These are phyloP conservation scores for Vigna hirtella DNA, from an alignment of 306 rosid species.

Conservation along the genomic window DNA sequence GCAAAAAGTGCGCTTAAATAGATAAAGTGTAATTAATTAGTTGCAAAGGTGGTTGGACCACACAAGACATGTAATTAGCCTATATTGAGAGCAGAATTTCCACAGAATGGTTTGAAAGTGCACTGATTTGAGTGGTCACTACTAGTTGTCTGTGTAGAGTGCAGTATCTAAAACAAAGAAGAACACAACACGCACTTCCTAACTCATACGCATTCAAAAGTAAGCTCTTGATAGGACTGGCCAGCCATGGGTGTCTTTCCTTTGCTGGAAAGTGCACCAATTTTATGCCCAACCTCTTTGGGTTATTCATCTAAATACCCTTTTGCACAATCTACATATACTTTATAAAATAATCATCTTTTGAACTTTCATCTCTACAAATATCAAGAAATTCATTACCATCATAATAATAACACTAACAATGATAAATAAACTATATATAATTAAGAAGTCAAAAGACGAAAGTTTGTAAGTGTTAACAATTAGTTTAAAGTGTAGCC, in stretches of 20 bases:
- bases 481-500: not conserved
- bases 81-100: slow-evolving; percentile 42
- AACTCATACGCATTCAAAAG: slow-evolving; percentile 37
- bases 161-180: slow-evolving; percentile 29
- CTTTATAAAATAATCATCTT: no score
- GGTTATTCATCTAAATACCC: not conserved
- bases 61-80: not conserved
- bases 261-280: slow-evolving; percentile 30
- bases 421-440: not conserved
- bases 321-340: no score
- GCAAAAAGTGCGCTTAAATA: no score
- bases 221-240: slow-evolving; percentile 36
- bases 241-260: slow-evolving; percentile 36
- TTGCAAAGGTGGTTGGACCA: not conserved
- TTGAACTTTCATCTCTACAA: no score
- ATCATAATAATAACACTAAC: no score
- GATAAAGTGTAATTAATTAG: not conserved
- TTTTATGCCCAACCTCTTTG: slow-evolving; percentile 11
- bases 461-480: not conserved
- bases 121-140: slow-evolving; percentile 54
- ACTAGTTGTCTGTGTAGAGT: slow-evolving; percentile 36
- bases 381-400: no score
- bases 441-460: not conserved
- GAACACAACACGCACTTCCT: slow-evolving; percentile 16
- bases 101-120: slow-evolving; percentile 35